Evolutionary conservation across 345 rosid species (phyloP).

Genomic region (Acer negundo): DNA sequence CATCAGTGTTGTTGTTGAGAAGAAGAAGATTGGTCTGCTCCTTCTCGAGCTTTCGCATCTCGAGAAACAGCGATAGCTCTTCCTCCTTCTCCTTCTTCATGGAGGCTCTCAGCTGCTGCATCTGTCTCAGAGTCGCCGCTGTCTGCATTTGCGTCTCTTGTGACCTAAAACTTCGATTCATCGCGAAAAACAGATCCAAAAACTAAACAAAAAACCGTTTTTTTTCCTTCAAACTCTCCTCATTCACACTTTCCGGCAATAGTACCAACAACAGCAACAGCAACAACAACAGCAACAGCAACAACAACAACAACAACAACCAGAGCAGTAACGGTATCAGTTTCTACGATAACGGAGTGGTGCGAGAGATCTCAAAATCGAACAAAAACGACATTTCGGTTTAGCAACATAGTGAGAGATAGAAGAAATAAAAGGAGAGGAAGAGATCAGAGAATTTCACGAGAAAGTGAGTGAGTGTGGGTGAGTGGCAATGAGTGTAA

Average conservation of each 20-base stretch:
- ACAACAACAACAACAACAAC: background rate
- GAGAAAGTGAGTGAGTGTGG: background rate
- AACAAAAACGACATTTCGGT: slow-evolving; percentile 20
- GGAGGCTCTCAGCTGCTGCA: slow-evolving; percentile 77
- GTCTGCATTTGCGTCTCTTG: slow-evolving; percentile 76
- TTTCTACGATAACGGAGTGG: no score
- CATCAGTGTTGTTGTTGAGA: slow-evolving; percentile 36
- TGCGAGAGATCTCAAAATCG: background rate
- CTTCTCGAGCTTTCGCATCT: slow-evolving; percentile 89
- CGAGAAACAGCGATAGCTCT: slow-evolving; percentile 87
- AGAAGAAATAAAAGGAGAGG: background rate
- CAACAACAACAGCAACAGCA: background rate
- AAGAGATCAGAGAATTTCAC: background rate
- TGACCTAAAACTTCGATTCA: slow-evolving; percentile 96
- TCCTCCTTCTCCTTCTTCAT: slow-evolving; percentile 92
- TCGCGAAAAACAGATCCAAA: slow-evolving; percentile 8
- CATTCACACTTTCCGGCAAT: slow-evolving; percentile 32
- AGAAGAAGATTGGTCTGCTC: slow-evolving; percentile 65
- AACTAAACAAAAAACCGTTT: background rate
- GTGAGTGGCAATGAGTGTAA: slow-evolving; percentile 30
- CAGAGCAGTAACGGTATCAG: background rate
- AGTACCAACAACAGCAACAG: no score
- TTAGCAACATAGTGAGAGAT: background rate
- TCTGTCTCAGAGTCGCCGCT: slow-evolving; percentile 62
- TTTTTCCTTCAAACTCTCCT: slow-evolving; percentile 22